A percentile compares a stretch with the other conserved stretches of the same genome.
phyloP scores from a whole-genome alignment of 2,329 filamentous ascomycete species.

The Plectosphaerella plurivora region DNA sequence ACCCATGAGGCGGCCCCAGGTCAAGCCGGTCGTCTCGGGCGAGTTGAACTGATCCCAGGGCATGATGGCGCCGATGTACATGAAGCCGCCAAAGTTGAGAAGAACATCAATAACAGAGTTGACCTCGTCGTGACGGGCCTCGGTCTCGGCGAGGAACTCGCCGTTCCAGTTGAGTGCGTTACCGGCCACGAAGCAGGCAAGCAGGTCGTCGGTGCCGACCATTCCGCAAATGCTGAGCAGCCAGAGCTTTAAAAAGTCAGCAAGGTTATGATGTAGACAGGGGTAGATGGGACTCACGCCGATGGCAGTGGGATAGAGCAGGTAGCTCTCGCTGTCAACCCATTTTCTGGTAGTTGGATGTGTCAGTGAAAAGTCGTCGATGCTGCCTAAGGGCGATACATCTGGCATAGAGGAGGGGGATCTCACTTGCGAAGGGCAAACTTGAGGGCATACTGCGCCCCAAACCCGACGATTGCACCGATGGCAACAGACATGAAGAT shows the following conservation, averaged over 20 bases:
- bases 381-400: too few species aligned
- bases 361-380: background rate
- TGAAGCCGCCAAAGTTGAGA: conserved; percentile 55
- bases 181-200: conserved; percentile 57
- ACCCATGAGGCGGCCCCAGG: conserved; percentile 40
- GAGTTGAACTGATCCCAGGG: conserved; percentile 49
- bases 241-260: conserved; percentile 32
- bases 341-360: conserved; percentile 34
- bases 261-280: background rate
- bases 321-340: conserved; percentile 50
- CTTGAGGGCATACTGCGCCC: conserved; percentile 32
- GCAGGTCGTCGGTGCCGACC: conserved; percentile 53
- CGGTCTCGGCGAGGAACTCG: conserved; percentile 47
- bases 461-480: conserved; percentile 29
- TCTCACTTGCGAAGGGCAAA: conserved; percentile 30
- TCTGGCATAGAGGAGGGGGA: too few species aligned
- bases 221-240: conserved; percentile 51
- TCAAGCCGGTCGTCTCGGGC: conserved; percentile 47
- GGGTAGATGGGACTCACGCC: conserved; percentile 22
- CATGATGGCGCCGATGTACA: conserved; percentile 51
- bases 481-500: conserved; percentile 37
- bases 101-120: conserved; percentile 53
- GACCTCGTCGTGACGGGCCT: conserved; percentile 54
- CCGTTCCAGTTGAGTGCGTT: conserved; percentile 59
- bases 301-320: conserved; percentile 45